phyloP scores from a whole-genome alignment of 768 basidiomycete species.

The Macrolepiota fuliginosa region DNA sequence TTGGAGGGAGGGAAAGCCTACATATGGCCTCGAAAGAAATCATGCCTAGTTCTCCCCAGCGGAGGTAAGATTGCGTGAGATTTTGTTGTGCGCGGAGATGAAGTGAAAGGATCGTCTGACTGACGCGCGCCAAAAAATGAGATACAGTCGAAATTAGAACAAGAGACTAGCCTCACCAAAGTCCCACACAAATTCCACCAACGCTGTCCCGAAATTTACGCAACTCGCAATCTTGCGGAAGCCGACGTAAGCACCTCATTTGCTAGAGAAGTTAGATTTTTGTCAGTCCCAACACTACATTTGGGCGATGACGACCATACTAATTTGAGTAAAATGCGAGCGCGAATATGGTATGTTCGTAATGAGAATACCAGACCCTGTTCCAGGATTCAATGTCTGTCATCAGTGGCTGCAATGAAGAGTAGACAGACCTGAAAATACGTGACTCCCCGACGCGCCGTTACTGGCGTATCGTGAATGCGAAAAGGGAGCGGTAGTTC shows the following conservation, averaged over 20 bases:
- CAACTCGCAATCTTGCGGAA: not conserved
- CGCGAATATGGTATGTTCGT: slow-evolving; percentile 1
- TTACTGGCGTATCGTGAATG: not conserved
- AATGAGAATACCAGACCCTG: not conserved
- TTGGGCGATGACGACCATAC: not conserved
- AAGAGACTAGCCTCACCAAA: not conserved
- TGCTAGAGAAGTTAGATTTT: not conserved
- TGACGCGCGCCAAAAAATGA: not conserved
- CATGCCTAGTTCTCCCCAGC: not conserved
- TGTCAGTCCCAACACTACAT: not conserved
- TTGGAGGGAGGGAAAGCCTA: not conserved
- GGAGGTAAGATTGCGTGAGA: not conserved
- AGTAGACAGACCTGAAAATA: not conserved
- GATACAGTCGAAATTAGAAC: not conserved
- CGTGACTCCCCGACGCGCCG: not conserved
- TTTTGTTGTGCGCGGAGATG: not conserved
- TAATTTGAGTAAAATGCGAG: not conserved
- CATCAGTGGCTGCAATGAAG: not conserved
- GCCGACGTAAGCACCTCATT: not conserved
- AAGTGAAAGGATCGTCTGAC: not conserved
- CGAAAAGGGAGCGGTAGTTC: not conserved
- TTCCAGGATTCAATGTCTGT: not conserved
- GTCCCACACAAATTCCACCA: not conserved
- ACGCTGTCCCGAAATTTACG: not conserved
- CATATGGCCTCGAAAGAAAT: slow-evolving; percentile 4